Conservation (phyloP, 257 asterid genomes). For the Handroanthus guayacan region DNA sequence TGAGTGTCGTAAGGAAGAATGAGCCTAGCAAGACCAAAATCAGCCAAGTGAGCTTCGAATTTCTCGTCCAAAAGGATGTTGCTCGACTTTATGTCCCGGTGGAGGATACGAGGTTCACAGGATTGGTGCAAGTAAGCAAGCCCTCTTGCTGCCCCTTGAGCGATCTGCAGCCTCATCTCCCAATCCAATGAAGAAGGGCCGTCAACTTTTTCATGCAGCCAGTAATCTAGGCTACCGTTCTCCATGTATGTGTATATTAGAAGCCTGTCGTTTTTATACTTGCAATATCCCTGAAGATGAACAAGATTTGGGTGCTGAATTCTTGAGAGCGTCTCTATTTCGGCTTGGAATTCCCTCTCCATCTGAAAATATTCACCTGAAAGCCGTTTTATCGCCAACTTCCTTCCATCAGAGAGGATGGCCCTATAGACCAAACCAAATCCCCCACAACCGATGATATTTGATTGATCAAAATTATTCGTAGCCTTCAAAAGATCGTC, state of each 20-base stretch:
- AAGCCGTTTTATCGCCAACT: slow-evolving; percentile 80
- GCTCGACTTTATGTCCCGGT: slow-evolving; percentile 85
- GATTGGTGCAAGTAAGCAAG: slow-evolving; percentile 80
- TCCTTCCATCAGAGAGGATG: slow-evolving; percentile 64
- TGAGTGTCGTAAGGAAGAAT: slow-evolving; percentile 81
- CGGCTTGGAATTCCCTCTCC: slow-evolving; percentile 84
- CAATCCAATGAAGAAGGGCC: slow-evolving; percentile 72
- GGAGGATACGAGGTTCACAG: slow-evolving; percentile 79
- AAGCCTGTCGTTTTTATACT: slow-evolving; percentile 66
- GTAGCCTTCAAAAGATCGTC: slow-evolving; percentile 74
- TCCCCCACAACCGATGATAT: slow-evolving; percentile 90
- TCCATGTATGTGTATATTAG: slow-evolving; percentile 85
- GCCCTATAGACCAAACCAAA: slow-evolving; percentile 86
- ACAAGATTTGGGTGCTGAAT: slow-evolving; percentile 82
- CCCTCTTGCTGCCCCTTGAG: slow-evolving; percentile 76
- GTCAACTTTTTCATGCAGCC: slow-evolving; percentile 75
- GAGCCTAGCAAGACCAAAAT: slow-evolving; percentile 88
- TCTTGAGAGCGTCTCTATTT: slow-evolving; percentile 77
- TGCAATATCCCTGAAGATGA: slow-evolving; percentile 79
- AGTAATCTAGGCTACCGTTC: slow-evolving; percentile 87
- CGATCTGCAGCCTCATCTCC: slow-evolving; percentile 67
- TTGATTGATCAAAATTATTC: slow-evolving; percentile 69
- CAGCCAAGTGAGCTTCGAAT: slow-evolving; percentile 81
- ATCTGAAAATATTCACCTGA: slow-evolving; percentile 74
- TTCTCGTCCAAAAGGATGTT: slow-evolving; percentile 70